Evolutionary conservation across 78 protist species (phyloP), one percentile per base, ranked within the genome.

Genomic region (Dictyostelium citrinum): DNA sequence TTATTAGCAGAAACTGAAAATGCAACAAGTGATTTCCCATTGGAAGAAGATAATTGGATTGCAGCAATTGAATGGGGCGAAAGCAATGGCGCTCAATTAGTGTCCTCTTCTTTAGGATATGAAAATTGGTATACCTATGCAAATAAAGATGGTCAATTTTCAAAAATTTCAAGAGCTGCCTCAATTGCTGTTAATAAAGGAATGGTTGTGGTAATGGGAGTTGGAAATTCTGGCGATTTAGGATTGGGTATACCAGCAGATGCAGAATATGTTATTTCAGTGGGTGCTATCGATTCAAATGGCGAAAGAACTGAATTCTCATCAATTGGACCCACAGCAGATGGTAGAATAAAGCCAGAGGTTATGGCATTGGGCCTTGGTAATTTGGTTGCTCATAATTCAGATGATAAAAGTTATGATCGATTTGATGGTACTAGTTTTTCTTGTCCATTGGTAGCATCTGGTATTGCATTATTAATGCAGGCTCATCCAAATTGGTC

Each of bases 11-110:
- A 74, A 29, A 92, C 96, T 41, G 93, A 88, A 67, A 55, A 29
- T 67, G 68, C 71, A 2, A 12, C 24, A 29, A 67, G 22, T 16
- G 55, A 37, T 14, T 27, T 29, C 17, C 31, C 29, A 24, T 20
- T 35, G 9, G 96, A 92, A 31, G 96, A 92, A 43, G 96, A 92
- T 79, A 29, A 84, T 71, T 92, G 83, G 83, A 43, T 78, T 16
- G 33, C 61, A 1, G 96, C 82, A 29, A 10, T 92, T 1, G 91
- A 92, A 29, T 92, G 96, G 96, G 96, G 85, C 27, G 96, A 92
- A 45, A 29, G 17, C 2, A 2, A 12, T 5, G 96, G 96, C 1
- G 96, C 91, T 35, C 61, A 83, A 5, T 35, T 92, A 1, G 91
- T 84, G 0, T 51, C 83, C 2, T 33, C 68, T 10, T 45, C 76